These are phyloP conservation scores for Dichotomocladium elegans DNA, from an alignment of 371 early-diverging fungal species.

Conservation along the genomic window DNA sequence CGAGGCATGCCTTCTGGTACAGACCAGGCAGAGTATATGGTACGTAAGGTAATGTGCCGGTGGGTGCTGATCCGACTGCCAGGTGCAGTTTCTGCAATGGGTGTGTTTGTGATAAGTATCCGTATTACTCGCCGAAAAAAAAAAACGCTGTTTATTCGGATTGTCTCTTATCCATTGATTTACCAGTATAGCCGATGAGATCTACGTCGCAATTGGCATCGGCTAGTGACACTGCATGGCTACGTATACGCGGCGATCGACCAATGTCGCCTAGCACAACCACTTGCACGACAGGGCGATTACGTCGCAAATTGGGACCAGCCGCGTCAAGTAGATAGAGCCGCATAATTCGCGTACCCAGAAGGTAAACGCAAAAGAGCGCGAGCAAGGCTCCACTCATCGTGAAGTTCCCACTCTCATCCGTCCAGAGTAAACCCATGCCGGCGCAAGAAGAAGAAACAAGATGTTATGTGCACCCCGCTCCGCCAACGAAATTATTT, in stretches of 20 bases:
- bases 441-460: not conserved
- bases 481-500: too few species aligned
- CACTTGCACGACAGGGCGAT: slow-evolving; percentile 48
- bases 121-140: too few species aligned
- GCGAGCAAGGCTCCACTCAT: slow-evolving; percentile 34
- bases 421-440: slow-evolving; percentile 1
- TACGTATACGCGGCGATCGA: slow-evolving; percentile 93
- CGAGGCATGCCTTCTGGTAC: slow-evolving; percentile 56
- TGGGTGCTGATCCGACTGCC: slow-evolving; percentile 29
- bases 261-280: slow-evolving; percentile 92
- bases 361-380: slow-evolving; percentile 31
- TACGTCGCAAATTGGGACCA: slow-evolving; percentile 16
- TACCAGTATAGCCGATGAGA: slow-evolving; percentile 81
- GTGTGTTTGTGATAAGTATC: too few species aligned
- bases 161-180: not conserved
- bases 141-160: too few species aligned
- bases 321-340: slow-evolving; percentile 31
- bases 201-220: slow-evolving; percentile 70
- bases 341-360: slow-evolving; percentile 30
- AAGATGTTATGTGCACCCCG: too few species aligned
- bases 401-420: slow-evolving; percentile 21
- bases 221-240: slow-evolving; percentile 85
- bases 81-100: slow-evolving; percentile 33
- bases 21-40: slow-evolving; percentile 37
- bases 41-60: slow-evolving; percentile 41